A percentile compares a stretch with the other conserved stretches of the same genome.
phyloP scores from a whole-genome alignment of 75 land plant species.

The Isoetes taiwanensis region DNA sequence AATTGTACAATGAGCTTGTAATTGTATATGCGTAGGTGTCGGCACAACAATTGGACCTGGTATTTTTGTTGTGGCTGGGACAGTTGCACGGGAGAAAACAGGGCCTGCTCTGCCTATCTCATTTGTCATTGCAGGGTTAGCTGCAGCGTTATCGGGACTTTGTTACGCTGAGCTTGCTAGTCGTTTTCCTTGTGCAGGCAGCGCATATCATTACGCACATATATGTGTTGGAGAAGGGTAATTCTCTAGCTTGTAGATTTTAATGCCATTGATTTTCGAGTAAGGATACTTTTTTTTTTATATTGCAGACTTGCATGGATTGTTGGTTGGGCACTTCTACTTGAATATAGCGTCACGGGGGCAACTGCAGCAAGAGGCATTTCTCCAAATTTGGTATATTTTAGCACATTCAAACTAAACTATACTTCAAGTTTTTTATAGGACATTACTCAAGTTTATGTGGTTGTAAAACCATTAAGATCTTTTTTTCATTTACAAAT shows the following conservation, averaged over 20 bases:
- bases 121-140: background rate
- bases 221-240: conserved; percentile 2
- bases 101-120: background rate
- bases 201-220: conserved; percentile 1
- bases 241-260: background rate
- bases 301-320: conserved; percentile 4
- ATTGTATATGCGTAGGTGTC: too few species aligned
- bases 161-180: conserved; percentile 4
- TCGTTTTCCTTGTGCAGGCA: conserved; percentile 4
- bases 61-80: background rate
- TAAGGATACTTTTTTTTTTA: background rate
- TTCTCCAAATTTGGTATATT: conserved; percentile 1
- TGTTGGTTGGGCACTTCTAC: conserved; percentile 3
- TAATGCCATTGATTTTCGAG: background rate
- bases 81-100: background rate
- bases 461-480: too few species aligned
- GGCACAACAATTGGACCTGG: conserved; percentile 5
- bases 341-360: background rate
- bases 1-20: too few species aligned
- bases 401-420: too few species aligned
- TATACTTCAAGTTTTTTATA: too few species aligned
- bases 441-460: too few species aligned
- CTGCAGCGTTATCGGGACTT: background rate
- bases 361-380: background rate
- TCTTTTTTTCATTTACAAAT: too few species aligned